A percentile compares a stretch with the other conserved stretches of the same genome.
Evolutionary conservation across 768 basidiomycete genomes (phyloP).

Genomic region (Lactifluus hygrophoroides): DNA sequence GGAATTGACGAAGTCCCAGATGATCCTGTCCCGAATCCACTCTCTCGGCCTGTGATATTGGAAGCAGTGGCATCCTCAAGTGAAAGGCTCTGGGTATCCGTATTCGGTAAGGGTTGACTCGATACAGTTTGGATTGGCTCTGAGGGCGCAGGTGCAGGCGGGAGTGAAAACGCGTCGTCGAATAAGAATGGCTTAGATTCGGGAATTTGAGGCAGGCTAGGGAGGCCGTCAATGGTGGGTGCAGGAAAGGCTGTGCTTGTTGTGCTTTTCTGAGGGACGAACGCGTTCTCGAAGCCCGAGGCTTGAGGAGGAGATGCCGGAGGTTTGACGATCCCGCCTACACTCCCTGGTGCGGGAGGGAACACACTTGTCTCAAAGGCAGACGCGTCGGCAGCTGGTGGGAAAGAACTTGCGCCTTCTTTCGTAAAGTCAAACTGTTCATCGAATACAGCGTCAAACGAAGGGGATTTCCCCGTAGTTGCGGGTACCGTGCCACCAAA

Average conservation of each 20-base stretch:
- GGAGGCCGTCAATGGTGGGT: conserved; percentile 5
- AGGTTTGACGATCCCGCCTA: not conserved
- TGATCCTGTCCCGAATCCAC: conserved; percentile 30
- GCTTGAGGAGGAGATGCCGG: conserved; percentile 8
- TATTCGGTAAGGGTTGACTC: conserved; percentile 1
- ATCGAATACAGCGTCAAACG: conserved; percentile 59
- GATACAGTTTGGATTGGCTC: conserved; percentile 13
- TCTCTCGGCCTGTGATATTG: conserved; percentile 22
- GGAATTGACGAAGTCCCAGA: conserved; percentile 27
- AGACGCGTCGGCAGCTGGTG: not conserved
- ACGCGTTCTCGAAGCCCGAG: conserved; percentile 31
- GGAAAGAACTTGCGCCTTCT: conserved; percentile 20
- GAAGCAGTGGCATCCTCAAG: conserved; percentile 43
- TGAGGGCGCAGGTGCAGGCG: not conserved
- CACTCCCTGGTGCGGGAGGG: conserved; percentile 6
- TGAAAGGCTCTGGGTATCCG: conserved; percentile 23
- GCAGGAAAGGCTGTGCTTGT: conserved; percentile 5
- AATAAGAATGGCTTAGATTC: conserved; percentile 17
- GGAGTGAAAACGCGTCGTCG: conserved; percentile 3
- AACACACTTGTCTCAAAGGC: conserved; percentile 4
- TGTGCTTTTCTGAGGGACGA: conserved; percentile 19
- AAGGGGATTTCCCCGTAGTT: conserved; percentile 35
- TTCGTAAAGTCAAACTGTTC: conserved; percentile 56
- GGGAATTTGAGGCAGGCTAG: conserved; percentile 6
- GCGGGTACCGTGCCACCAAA: conserved; percentile 33